Percentiles rank a stretch among this genome's conserved stretches.
These are phyloP conservation scores for Suillus occidentalis DNA, from an alignment of 768 basidiomycete genomes.

Conservation along the genomic window DNA sequence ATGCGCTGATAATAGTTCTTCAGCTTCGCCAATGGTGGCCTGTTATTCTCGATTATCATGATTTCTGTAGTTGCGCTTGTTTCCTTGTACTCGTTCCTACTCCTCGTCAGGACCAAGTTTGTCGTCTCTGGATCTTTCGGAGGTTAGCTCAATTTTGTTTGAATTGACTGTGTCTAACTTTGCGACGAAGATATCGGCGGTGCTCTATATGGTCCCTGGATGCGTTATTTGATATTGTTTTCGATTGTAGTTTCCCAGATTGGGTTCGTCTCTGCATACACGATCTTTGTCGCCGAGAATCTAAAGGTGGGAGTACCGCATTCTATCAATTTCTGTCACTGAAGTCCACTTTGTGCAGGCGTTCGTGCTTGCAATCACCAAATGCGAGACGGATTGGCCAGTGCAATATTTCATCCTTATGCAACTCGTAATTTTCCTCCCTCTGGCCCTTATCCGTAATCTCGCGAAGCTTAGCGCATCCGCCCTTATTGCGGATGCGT, in stretches of 20 bases:
- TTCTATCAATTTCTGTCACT: neutral
- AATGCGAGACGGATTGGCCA: conserved; percentile 66
- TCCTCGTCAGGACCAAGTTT: conserved; percentile 85
- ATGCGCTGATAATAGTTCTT: conserved; percentile 10
- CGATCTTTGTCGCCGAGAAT: conserved; percentile 94
- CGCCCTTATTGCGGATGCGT: conserved; percentile 90
- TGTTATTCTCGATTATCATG: conserved; percentile 81
- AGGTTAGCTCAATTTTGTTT: conserved; percentile 45
- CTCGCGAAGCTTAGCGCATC: conserved; percentile 93
- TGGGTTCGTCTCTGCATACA: conserved; percentile 89
- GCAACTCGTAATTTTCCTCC: conserved; percentile 85
- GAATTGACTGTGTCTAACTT: conserved; percentile 8
- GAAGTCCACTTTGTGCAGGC: conserved; percentile 46
- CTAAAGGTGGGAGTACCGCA: conserved; percentile 45
- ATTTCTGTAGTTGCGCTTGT: conserved; percentile 81
- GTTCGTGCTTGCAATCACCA: conserved; percentile 77
- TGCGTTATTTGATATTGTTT: conserved; percentile 85
- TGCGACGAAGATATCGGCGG: conserved; percentile 82
- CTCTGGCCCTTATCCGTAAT: conserved; percentile 86
- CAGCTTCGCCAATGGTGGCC: conserved; percentile 94
- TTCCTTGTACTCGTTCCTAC: conserved; percentile 90
- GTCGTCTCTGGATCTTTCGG: conserved; percentile 92
- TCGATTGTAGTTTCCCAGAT: conserved; percentile 90
- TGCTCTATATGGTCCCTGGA: conserved; percentile 84
- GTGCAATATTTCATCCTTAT: conserved; percentile 81